phyloP scores from a whole-genome alignment of 495 filamentous ascomycete genomes.

The Daldinia vernicosa region DNA sequence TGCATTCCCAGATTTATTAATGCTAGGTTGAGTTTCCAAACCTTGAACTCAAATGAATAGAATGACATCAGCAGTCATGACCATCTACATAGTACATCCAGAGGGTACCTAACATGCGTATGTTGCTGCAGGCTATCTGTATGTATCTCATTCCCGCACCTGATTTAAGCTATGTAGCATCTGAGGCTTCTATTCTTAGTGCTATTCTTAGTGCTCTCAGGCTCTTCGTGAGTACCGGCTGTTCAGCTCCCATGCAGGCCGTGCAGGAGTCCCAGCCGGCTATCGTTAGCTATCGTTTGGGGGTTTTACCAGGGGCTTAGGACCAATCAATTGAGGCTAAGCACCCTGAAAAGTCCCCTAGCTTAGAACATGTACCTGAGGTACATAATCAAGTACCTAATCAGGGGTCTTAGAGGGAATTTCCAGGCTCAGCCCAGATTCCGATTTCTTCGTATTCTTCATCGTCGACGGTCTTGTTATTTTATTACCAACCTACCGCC shows the following conservation, averaged over 20 bases:
- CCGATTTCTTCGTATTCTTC: slow-evolving; percentile 36
- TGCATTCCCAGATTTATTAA: too few relatives aligned
- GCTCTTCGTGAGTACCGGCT: slow-evolving; percentile 30
- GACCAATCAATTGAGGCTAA: slow-evolving; percentile 40
- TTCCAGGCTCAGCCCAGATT: slow-evolving; percentile 27
- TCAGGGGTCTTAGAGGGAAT: slow-evolving; percentile 25
- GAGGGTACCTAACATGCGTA: neutral
- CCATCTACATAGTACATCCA: neutral
- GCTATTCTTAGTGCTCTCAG: slow-evolving; percentile 40
- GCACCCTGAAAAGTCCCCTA: slow-evolving; percentile 13
- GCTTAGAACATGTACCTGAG: neutral
- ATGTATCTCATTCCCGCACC: neutral
- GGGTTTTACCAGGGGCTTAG: slow-evolving; percentile 8
- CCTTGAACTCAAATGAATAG: slow-evolving; percentile 13
- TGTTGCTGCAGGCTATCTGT: neutral
- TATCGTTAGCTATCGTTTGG: too few relatives aligned
- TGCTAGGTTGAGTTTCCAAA: slow-evolving; percentile 17
- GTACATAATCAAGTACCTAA: neutral
- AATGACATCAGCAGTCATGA: slow-evolving; percentile 23
- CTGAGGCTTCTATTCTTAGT: slow-evolving; percentile 37
- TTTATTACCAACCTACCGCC: neutral
- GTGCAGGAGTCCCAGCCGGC: slow-evolving; percentile 22
- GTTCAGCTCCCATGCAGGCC: slow-evolving; percentile 40
- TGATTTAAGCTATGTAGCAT: slow-evolving; percentile 3
- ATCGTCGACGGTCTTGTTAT: slow-evolving; percentile 12